These are phyloP conservation scores for Wickerhamiella sorbophila DNA, from an alignment of 805 yeast species.

Conservation along the genomic window DNA sequence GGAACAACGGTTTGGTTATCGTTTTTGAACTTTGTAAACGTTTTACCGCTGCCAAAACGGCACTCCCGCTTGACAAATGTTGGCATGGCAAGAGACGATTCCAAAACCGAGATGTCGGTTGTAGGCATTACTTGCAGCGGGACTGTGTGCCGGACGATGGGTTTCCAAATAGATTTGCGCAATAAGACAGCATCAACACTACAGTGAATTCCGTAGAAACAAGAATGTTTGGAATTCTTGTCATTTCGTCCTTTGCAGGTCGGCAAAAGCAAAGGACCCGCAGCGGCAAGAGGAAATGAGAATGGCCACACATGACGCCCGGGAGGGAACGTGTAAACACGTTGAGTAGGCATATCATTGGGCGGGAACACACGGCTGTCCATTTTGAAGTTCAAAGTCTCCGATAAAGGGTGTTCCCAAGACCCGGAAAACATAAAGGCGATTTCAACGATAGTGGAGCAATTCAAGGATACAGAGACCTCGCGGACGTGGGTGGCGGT, in stretches of 20 bases:
- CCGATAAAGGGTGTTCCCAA: not conserved
- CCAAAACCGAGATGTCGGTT: not conserved
- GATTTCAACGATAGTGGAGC: not conserved
- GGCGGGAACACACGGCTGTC: not conserved
- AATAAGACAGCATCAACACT: not conserved
- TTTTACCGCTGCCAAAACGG: too few relatives aligned
- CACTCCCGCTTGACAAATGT: not conserved
- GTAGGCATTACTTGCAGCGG: not conserved
- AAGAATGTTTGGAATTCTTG: too few relatives aligned
- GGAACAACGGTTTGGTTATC: not conserved
- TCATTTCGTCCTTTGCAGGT: not conserved
- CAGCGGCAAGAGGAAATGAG: not conserved
- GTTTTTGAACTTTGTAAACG: too few relatives aligned
- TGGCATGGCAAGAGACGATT: not conserved
- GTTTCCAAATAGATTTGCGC: not conserved
- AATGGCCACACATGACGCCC: not conserved
- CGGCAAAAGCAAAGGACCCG: not conserved
- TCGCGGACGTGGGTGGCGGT: not conserved
- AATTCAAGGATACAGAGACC: not conserved
- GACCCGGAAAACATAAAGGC: not conserved
- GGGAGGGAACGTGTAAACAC: not conserved
- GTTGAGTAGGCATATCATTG: not conserved
- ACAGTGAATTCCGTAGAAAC: not conserved
- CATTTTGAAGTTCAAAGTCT: not conserved
- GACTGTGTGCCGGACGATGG: not conserved